phyloP scores from a whole-genome alignment of 1,139 yeast species.

The Zhuliangozyma parablackwelliae region DNA sequence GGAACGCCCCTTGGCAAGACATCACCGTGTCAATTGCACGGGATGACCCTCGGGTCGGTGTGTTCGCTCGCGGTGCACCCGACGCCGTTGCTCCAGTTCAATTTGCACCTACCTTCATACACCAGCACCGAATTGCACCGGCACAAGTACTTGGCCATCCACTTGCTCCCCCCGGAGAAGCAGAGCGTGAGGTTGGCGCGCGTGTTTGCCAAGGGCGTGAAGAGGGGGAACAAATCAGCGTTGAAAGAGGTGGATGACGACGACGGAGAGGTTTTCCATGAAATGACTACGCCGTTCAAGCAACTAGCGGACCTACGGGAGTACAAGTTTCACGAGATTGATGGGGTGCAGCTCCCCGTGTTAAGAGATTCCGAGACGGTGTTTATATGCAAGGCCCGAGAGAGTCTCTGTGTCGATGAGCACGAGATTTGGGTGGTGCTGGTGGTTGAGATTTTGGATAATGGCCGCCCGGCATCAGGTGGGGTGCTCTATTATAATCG shows the following conservation, averaged over 20 bases:
- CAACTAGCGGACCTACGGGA: slow-evolving; percentile 14
- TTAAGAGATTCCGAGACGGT: slow-evolving; percentile 57
- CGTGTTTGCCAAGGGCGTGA: slow-evolving; percentile 57
- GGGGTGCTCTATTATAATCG: slow-evolving; percentile 66
- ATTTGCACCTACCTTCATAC: slow-evolving; percentile 75
- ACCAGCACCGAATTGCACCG: slow-evolving; percentile 64
- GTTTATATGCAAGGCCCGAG: slow-evolving; percentile 56
- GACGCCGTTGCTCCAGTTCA: slow-evolving; percentile 70
- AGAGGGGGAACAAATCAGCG: slow-evolving; percentile 11
- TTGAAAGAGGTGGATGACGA: slow-evolving; percentile 11
- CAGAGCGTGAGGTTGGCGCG: slow-evolving; percentile 52
- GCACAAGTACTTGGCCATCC: slow-evolving; percentile 58
- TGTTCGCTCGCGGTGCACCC: slow-evolving; percentile 75
- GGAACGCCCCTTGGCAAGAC: slow-evolving; percentile 2
- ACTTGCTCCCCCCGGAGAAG: slow-evolving; percentile 58
- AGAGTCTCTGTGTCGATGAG: slow-evolving; percentile 59
- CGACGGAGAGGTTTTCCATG: slow-evolving; percentile 42
- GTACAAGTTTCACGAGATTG: slow-evolving; percentile 14
- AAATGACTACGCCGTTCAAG: slow-evolving; percentile 49
- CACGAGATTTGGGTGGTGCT: slow-evolving; percentile 87
- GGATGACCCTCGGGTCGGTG: slow-evolving; percentile 80
- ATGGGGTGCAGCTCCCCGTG: slow-evolving; percentile 48
- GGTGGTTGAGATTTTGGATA: slow-evolving; percentile 47
- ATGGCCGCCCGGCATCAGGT: slow-evolving; percentile 33
- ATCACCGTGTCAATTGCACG: slow-evolving; percentile 39